phyloP scores from a whole-genome alignment of 2,329 filamentous ascomycete genomes.

The Teratosphaeria gauchensis region DNA sequence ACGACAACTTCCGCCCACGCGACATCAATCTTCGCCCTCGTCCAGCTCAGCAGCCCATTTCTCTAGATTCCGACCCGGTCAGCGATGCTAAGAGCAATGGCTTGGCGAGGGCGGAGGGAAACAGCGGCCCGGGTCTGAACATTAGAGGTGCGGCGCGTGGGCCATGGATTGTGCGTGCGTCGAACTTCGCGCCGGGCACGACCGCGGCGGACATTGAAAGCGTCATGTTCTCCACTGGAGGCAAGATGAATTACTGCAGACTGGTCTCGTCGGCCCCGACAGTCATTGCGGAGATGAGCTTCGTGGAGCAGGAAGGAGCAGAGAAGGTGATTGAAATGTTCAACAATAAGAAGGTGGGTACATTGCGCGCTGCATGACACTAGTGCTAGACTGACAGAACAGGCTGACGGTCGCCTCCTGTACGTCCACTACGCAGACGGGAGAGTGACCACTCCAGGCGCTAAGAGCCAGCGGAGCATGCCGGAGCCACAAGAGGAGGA shows the following conservation, averaged over 20 bases:
- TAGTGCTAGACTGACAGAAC: slow-evolving; percentile 1
- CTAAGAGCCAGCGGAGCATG: background rate
- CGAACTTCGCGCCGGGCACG: slow-evolving; percentile 75
- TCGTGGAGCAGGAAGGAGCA: slow-evolving; percentile 61
- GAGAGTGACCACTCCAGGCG: background rate
- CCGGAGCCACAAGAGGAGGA: slow-evolving; percentile 18
- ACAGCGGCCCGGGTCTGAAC: slow-evolving; percentile 45
- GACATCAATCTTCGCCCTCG: slow-evolving; percentile 14
- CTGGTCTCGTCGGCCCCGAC: slow-evolving; percentile 59
- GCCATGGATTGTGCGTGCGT: slow-evolving; percentile 62
- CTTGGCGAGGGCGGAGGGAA: slow-evolving; percentile 4
- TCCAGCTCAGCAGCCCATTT: slow-evolving; percentile 27
- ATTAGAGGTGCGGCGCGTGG: slow-evolving; percentile 60
- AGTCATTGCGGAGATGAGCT: slow-evolving; percentile 68
- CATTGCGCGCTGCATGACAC: background rate
- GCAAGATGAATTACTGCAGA: slow-evolving; percentile 55
- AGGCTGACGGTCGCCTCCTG: slow-evolving; percentile 66
- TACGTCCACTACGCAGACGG: slow-evolving; percentile 49
- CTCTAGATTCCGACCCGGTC: slow-evolving; percentile 26
- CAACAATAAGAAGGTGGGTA: slow-evolving; percentile 64
- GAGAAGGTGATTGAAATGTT: slow-evolving; percentile 67
- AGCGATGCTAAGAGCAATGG: slow-evolving; percentile 19
- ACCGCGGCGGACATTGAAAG: slow-evolving; percentile 75
- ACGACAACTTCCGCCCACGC: slow-evolving; percentile 24
- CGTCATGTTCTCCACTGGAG: slow-evolving; percentile 57